phyloP scores from a whole-genome alignment of 352 stramenopile species.

The Globisporangium irregulare region DNA sequence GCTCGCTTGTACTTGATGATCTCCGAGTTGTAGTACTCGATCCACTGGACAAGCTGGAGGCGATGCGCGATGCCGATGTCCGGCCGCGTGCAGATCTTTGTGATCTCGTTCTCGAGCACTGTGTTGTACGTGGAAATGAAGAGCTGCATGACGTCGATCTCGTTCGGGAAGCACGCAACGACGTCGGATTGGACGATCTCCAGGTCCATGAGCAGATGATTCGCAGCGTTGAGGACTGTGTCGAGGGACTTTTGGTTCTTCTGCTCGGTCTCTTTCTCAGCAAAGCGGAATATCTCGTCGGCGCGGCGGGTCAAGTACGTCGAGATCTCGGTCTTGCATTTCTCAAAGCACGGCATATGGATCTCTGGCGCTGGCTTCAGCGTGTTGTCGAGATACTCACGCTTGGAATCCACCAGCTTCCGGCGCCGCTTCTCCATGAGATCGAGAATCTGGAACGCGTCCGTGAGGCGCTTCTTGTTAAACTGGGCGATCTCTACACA shows the following conservation, averaged over 20 bases:
- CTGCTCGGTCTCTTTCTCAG: slow-evolving; percentile 42
- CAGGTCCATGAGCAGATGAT: slow-evolving; percentile 75
- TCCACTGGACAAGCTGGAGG: slow-evolving; percentile 83
- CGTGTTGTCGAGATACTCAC: slow-evolving; percentile 69
- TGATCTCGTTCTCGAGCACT: slow-evolving; percentile 67
- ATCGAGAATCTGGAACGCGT: slow-evolving; percentile 74
- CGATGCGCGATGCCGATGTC: slow-evolving; percentile 72
- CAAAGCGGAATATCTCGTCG: slow-evolving; percentile 61
- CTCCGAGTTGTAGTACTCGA: slow-evolving; percentile 87
- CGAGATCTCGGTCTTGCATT: slow-evolving; percentile 62
- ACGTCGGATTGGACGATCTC: slow-evolving; percentile 79
- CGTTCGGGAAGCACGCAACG: slow-evolving; percentile 58
- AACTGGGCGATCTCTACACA: slow-evolving; percentile 82
- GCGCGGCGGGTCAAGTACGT: slow-evolving; percentile 50
- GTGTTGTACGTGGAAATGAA: slow-evolving; percentile 79
- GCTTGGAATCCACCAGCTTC: slow-evolving; percentile 51
- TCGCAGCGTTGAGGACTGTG: slow-evolving; percentile 55
- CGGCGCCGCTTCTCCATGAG: slow-evolving; percentile 67
- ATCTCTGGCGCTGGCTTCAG: slow-evolving; percentile 44
- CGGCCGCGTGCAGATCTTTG: slow-evolving; percentile 45
- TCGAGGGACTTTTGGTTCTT: slow-evolving; percentile 64
- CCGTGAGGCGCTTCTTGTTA: slow-evolving; percentile 54
- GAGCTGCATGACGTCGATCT: slow-evolving; percentile 80
- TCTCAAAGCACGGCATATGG: slow-evolving; percentile 41
- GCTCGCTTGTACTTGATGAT: slow-evolving; percentile 84